These are phyloP conservation scores for Backusella psychrophila DNA, from an alignment of 192 early-diverging fungal species.

Conservation along the genomic window DNA sequence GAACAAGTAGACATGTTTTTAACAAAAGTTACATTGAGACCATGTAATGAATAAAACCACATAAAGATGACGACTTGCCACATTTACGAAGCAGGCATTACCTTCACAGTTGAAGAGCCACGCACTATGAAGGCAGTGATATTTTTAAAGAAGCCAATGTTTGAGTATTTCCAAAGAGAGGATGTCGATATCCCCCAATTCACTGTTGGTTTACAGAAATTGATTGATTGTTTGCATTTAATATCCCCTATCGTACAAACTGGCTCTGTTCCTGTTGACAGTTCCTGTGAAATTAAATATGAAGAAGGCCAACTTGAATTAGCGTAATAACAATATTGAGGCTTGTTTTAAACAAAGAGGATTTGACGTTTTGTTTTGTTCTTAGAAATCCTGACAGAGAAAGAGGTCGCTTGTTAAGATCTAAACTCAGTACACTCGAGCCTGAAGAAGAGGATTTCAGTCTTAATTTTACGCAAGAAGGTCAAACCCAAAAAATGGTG, in stretches of 20 bases:
- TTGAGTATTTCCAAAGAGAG: not conserved
- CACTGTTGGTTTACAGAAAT: not conserved
- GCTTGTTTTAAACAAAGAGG: not conserved
- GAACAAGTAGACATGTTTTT: not conserved
- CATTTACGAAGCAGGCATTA: not conserved
- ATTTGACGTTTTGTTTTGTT: not conserved
- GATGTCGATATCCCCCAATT: not conserved
- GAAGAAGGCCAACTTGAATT: slow-evolving; percentile 11
- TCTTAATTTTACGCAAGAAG: not conserved
- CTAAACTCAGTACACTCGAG: slow-evolving; percentile 11
- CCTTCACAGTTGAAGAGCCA: not conserved
- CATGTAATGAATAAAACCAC: not conserved
- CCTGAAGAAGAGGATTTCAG: slow-evolving; percentile 12
- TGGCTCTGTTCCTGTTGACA: not conserved
- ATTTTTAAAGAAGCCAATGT: not conserved
- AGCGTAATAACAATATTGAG: not conserved
- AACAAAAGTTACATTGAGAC: not conserved
- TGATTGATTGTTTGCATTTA: not conserved
- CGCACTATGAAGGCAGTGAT: slow-evolving; percentile 4
- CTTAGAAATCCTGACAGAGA: slow-evolving; percentile 2
- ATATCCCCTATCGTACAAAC: not conserved
- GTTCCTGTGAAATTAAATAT: slow-evolving; percentile 22
- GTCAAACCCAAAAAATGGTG: slow-evolving; percentile 5
- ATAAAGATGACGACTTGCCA: not conserved
- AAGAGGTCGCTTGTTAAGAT: not conserved